Evolutionary conservation across 306 rosid species (phyloP).

Genomic region (Ormosia emarginata): DNA sequence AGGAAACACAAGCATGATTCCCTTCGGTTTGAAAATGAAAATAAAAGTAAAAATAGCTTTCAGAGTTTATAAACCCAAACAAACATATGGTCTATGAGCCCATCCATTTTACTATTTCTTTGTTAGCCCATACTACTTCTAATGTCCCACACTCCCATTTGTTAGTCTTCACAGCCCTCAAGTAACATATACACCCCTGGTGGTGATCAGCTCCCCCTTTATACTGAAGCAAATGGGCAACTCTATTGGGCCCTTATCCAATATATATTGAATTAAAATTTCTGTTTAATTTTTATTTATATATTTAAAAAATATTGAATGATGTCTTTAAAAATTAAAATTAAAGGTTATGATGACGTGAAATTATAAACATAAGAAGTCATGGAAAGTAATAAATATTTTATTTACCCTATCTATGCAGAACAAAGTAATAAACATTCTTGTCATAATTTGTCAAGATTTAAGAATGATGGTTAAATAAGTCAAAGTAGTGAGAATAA

Average conservation of each 20-base stretch:
- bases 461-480: too few species aligned
- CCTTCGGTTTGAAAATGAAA: not conserved
- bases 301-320: too few species aligned
- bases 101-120: not conserved
- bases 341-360: too few species aligned
- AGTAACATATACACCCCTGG: not conserved
- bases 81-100: not conserved
- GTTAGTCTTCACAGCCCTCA: not conserved
- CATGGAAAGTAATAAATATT: too few species aligned
- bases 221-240: not conserved
- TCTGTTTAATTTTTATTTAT: too few species aligned
- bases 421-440: too few species aligned
- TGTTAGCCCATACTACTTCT: not conserved
- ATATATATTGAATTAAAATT: not conserved
- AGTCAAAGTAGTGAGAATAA: too few species aligned
- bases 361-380: too few species aligned
- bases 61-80: not conserved
- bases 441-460: too few species aligned
- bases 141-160: not conserved
- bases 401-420: too few species aligned
- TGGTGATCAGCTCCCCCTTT: not conserved
- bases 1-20: not conserved
- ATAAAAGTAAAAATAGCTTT: not conserved
- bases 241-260: not conserved
- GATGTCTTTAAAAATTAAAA: too few species aligned